Evolutionary conservation across 768 basidiomycete genomes (phyloP), one percentile per base, ranked within the genome.

Genomic region (Sporobolomyces pararoseus): DNA sequence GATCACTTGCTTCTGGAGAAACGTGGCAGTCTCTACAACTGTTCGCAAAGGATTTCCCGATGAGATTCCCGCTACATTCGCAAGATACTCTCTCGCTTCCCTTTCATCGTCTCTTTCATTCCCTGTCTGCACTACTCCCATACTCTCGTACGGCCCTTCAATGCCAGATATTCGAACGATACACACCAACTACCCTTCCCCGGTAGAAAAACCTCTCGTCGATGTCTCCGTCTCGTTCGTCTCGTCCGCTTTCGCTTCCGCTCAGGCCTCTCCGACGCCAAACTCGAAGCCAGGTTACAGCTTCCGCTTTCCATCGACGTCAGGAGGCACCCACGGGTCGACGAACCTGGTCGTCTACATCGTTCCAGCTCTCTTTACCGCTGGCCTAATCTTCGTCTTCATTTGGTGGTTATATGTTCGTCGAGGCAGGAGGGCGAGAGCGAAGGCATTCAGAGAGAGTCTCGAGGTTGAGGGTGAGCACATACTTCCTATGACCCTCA

Each of bases 401-500:
- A 42, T 21, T 16, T 59, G 58, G 58, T 59, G 42, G 39, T 29
- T 27, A 2, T 21, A 46, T 42, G 25, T 59, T 16, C n/a, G 58
- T 27, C 25, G 16, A 7, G 27, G 3, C 6, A 21, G 58, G 16
- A 39, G 29, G 13, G 39, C 58, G 25, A 27, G 58, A 5, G 58
- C 39, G 4, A 46, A 27, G 10, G 37, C 29, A 21, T 61, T 61
- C 46, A 23, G 14, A 50, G 19, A 9, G 46, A 31, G 5, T 13
- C 4, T 34, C 46, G 46, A 61, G 17, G 46, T n/a, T 19, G 59
- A 61, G 44, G 59, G 59, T 61, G 46, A 61, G 25, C 31, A 5
- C 39, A 17, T 14, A 42, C 37, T 19, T 13, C 14, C 31, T 9
- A 34, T 27, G 19, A n/a, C 32, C 21, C 12, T 25, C n/a, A 27